These are phyloP conservation scores for Cicer judaicum DNA, from an alignment of 306 rosid species.

Conservation along the genomic window DNA sequence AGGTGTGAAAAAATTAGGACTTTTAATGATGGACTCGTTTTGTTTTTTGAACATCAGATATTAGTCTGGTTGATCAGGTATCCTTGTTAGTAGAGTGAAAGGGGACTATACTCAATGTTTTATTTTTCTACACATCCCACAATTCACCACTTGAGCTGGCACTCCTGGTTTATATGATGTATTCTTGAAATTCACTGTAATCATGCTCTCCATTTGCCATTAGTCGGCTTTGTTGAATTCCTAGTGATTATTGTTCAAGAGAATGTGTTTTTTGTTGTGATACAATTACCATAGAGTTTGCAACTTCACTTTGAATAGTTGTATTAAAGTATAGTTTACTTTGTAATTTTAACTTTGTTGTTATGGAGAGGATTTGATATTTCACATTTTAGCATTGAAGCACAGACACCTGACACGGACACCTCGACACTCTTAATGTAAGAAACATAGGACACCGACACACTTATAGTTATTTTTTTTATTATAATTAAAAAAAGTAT, in stretches of 20 bases:
- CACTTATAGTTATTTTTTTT: too few species aligned
- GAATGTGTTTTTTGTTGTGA: slow-evolving; percentile 37
- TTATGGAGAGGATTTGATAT: slow-evolving; percentile 1
- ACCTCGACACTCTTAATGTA: too few species aligned
- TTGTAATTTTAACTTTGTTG: slow-evolving; percentile 10
- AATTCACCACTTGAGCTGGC: not conserved
- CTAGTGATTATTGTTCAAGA: not conserved
- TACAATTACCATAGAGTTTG: not conserved
- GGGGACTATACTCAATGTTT: too few species aligned
- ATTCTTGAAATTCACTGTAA: slow-evolving; percentile 16
- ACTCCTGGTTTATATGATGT: not conserved
- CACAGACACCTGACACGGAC: too few species aligned
- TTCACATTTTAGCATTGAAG: not conserved
- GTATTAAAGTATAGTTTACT: slow-evolving; percentile 11
- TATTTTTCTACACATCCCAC: not conserved
- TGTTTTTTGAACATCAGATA: not conserved
- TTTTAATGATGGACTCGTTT: not conserved
- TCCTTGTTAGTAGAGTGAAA: not conserved
- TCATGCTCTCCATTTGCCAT: slow-evolving; percentile 31
- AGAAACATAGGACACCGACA: too few species aligned
- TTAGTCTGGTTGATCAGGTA: not conserved
- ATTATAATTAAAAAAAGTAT: too few species aligned
- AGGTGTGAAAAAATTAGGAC: not conserved
- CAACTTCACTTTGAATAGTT: slow-evolving; percentile 15
- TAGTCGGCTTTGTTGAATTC: slow-evolving; percentile 10